Percentiles rank a stretch among this genome's conserved stretches.
Conservation (phyloP, 75 land plant species). For the Cryptomeria japonica region DNA sequence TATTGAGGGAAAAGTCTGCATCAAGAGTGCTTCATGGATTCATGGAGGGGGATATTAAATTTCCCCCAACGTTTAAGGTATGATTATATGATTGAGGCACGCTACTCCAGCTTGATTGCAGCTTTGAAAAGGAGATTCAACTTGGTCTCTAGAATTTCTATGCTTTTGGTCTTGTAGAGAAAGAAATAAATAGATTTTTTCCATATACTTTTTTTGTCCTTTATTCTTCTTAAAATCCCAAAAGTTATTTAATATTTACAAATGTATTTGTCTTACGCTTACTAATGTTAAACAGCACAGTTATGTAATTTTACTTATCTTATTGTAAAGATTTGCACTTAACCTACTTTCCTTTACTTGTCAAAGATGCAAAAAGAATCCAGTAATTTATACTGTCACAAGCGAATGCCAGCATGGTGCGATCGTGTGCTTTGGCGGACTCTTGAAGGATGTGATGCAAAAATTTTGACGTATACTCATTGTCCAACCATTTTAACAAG, state of each 20-base stretch:
- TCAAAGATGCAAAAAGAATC: constrained; percentile 39
- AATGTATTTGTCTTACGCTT: background rate
- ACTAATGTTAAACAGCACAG: background rate
- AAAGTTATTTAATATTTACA: background rate
- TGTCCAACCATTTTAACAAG: constrained; percentile 27
- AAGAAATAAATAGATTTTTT: background rate
- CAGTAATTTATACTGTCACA: constrained; percentile 28
- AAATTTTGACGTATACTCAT: constrained; percentile 35
- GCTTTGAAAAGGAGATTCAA: background rate
- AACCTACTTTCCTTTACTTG: background rate
- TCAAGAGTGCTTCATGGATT: constrained; percentile 31
- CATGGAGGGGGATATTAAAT: constrained; percentile 46
- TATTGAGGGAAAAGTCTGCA: constrained; percentile 34
- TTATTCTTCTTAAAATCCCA: background rate
- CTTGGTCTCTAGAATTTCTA: background rate
- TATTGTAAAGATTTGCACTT: background rate
- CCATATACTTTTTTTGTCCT: background rate
- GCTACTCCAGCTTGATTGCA: background rate
- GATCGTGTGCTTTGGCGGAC: constrained; percentile 48
- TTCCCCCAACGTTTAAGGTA: constrained; percentile 54
- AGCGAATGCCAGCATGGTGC: constrained; percentile 58
- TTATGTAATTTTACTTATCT: background rate
- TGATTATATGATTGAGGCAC: background rate
- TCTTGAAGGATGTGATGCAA: constrained; percentile 28
- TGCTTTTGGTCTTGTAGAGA: background rate